Conservation (phyloP, 2,329 filamentous ascomycete species). For the Pseudogymnoascus sp. region DNA sequence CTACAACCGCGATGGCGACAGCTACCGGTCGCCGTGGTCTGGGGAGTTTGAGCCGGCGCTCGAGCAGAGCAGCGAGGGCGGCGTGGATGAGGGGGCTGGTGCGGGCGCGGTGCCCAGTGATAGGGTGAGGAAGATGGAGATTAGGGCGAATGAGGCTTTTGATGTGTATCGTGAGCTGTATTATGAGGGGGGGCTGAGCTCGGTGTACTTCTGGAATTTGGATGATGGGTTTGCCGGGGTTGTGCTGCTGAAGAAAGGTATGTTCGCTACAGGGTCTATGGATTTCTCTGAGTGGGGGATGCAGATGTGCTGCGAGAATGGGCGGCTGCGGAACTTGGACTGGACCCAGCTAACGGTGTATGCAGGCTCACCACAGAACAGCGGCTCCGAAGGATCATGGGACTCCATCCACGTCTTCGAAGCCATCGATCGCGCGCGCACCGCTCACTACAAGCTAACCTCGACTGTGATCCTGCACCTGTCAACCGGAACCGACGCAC, state of each 20-base stretch:
- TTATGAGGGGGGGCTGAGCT: constrained; percentile 91
- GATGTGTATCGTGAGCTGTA: constrained; percentile 95
- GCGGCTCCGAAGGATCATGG: constrained; percentile 72
- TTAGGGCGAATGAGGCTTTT: constrained; percentile 90
- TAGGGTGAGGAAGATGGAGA: constrained; percentile 84
- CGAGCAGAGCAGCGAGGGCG: constrained; percentile 50
- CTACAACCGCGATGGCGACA: constrained; percentile 98
- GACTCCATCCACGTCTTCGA: constrained; percentile 99
- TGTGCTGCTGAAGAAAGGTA: constrained; percentile 89
- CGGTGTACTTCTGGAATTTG: constrained; percentile 96
- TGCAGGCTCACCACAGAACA: constrained; percentile 56
- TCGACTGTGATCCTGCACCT: constrained; percentile 92
- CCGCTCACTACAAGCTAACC: constrained; percentile 94
- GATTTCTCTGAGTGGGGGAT: no score
- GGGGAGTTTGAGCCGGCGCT: constrained; percentile 95
- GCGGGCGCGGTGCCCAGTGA: constrained; percentile 87
- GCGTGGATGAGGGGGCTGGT: constrained; percentile 49
- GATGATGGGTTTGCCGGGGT: constrained; percentile 97
- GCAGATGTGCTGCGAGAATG: no score
- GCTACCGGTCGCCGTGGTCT: constrained; percentile 96
- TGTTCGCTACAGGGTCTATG: no score
- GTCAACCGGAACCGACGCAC: constrained; percentile 54
- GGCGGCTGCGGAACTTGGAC: no score
- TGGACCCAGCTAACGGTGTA: background rate
- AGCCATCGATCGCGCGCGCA: constrained; percentile 82